Conservation (phyloP, 352 stramenopile genomes). For the Pythium sp. region DNA sequence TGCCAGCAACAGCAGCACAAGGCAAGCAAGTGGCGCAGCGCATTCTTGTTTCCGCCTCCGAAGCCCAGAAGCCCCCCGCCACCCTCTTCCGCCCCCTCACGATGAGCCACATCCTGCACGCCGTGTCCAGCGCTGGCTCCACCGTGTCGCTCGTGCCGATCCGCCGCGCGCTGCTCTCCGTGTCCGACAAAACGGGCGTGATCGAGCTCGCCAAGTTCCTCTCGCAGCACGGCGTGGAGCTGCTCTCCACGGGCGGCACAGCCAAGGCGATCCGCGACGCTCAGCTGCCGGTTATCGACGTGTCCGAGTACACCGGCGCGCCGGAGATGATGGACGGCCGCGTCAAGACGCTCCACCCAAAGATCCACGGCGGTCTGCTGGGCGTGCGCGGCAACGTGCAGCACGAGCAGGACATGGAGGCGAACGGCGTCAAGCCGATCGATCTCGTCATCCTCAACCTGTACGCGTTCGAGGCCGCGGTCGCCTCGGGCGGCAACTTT, state of each 20-base stretch:
- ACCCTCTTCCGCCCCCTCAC: not conserved
- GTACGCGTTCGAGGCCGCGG: conserved; percentile 98
- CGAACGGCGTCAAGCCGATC: conserved; percentile 96
- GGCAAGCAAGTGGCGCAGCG: not conserved
- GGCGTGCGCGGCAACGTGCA: conserved; percentile 96
- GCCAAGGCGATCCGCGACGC: conserved; percentile 95
- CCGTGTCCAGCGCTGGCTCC: conserved; percentile 51
- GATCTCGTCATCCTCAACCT: conserved; percentile 99
- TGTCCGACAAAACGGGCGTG: conserved; percentile 99
- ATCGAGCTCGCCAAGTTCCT: conserved; percentile 97
- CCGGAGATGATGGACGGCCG: conserved; percentile 99
- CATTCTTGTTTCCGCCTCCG: conserved; percentile 15
- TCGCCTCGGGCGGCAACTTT: conserved; percentile 91
- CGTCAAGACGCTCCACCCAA: conserved; percentile 99
- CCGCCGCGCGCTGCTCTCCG: conserved; percentile 95
- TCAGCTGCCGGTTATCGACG: conserved; percentile 94
- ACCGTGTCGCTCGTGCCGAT: conserved; percentile 88
- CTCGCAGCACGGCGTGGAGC: conserved; percentile 90
- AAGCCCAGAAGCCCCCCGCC: not conserved
- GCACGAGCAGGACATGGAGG: conserved; percentile 96
- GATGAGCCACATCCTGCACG: conserved; percentile 85
- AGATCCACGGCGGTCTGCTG: conserved; percentile 98
- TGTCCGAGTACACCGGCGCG: conserved; percentile 97
- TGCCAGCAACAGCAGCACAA: not conserved
- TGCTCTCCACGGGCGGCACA: conserved; percentile 98